A percentile compares a stretch with the other conserved stretches of the same genome.
Conservation (phyloP, 75 land plant species). For the Azolla pinnata region DNA sequence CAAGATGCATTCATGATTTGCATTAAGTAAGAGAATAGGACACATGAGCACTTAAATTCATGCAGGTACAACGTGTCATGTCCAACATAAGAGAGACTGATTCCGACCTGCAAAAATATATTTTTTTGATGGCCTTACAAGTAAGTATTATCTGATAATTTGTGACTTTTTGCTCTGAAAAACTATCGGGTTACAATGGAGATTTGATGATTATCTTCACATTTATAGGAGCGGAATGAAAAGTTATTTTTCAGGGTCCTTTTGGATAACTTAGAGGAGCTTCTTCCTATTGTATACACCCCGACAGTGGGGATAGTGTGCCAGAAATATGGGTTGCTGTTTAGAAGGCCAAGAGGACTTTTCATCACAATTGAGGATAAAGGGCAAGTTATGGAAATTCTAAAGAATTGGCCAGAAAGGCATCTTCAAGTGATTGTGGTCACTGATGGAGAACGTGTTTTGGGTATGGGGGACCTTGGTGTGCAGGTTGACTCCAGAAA, state of each 20-base stretch:
- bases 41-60: too few species aligned
- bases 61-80: conserved; percentile 30
- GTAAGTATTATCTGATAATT: too few species aligned
- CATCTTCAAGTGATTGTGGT: conserved; percentile 56
- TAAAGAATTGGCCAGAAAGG: conserved; percentile 24
- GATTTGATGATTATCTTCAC: neutral
- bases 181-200: neutral
- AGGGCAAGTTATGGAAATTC: conserved; percentile 16
- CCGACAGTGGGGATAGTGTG: conserved; percentile 29
- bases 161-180: neutral
- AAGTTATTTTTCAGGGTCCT: conserved; percentile 25
- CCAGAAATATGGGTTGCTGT: conserved; percentile 25
- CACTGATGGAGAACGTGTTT: conserved; percentile 89
- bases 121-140: conserved; percentile 25
- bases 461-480: conserved; percentile 90
- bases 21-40: too few species aligned
- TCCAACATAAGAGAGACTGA: conserved; percentile 7
- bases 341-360: conserved; percentile 22
- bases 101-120: conserved; percentile 14
- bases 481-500: conserved; percentile 34
- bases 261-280: conserved; percentile 19
- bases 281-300: conserved; percentile 30
- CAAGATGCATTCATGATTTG: too few species aligned
- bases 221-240: conserved; percentile 29
- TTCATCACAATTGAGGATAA: conserved; percentile 22